These are phyloP conservation scores for Aureoboletus auriporus DNA, from an alignment of 768 basidiomycete species.

Conservation along the genomic window DNA sequence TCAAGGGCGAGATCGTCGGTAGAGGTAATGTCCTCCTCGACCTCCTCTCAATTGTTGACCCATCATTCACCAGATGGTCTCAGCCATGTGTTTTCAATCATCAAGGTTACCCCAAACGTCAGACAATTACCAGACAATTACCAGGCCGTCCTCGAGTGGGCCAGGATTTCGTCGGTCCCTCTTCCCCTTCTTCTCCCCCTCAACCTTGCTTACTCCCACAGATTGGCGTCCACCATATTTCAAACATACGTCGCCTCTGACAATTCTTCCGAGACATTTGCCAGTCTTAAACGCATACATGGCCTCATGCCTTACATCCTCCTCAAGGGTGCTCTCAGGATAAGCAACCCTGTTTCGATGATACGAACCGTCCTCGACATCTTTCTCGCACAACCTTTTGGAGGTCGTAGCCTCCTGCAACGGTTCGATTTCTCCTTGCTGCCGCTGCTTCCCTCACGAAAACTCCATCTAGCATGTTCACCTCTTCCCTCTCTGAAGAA, in stretches of 20 bases:
- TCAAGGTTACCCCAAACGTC: slow-evolving; percentile 76
- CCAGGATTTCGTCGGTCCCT: slow-evolving; percentile 81
- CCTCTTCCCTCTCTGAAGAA: slow-evolving; percentile 87
- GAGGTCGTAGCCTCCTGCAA: slow-evolving; percentile 87
- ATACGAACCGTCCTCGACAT: slow-evolving; percentile 89
- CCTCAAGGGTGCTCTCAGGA: slow-evolving; percentile 84
- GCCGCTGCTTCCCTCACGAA: not conserved
- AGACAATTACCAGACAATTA: slow-evolving; percentile 80
- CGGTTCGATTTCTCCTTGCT: slow-evolving; percentile 42
- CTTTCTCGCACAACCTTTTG: slow-evolving; percentile 96
- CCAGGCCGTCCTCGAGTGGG: slow-evolving; percentile 92
- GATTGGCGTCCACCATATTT: slow-evolving; percentile 94
- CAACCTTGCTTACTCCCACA: slow-evolving; percentile 30
- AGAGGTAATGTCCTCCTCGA: slow-evolving; percentile 47
- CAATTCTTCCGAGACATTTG: slow-evolving; percentile 83
- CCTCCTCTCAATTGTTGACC: slow-evolving; percentile 3
- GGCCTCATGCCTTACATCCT: slow-evolving; percentile 98
- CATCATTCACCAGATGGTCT: slow-evolving; percentile 64
- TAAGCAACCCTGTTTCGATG: slow-evolving; percentile 96
- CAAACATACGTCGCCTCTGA: slow-evolving; percentile 93
- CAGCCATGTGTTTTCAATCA: slow-evolving; percentile 80
- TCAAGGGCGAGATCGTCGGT: slow-evolving; percentile 92
- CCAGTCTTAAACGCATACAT: slow-evolving; percentile 87
- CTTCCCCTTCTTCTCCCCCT: not conserved
- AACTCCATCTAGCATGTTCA: slow-evolving; percentile 75